A percentile compares a stretch with the other conserved stretches of the same genome.
phyloP scores from a whole-genome alignment of 352 stramenopile genomes.

The Globisporangium perplexum region DNA sequence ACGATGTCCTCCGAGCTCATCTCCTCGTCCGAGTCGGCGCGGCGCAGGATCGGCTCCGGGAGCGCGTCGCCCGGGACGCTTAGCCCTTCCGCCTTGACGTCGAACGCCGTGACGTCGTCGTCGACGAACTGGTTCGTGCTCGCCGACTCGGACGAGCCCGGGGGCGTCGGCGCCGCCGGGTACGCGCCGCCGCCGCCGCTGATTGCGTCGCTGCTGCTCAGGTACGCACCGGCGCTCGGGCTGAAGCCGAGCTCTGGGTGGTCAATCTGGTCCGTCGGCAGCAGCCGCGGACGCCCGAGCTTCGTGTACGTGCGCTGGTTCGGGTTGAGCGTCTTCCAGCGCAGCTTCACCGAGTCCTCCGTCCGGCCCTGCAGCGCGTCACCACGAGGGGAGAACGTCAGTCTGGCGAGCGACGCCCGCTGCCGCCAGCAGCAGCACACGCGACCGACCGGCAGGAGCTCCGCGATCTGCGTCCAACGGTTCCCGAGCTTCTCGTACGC shows the following conservation, averaged over 20 bases:
- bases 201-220: conserved; percentile 1
- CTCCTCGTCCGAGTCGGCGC: conserved; percentile 34
- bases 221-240: not conserved
- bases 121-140: conserved; percentile 3
- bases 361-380: conserved; percentile 40
- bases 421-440: not conserved
- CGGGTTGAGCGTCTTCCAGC: conserved; percentile 79
- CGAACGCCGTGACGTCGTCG: not conserved
- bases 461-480: conserved; percentile 85
- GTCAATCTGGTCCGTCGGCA: conserved; percentile 41
- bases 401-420: too few species aligned
- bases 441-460: conserved; percentile 57
- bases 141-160: conserved; percentile 10
- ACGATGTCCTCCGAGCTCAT: conserved; percentile 57
- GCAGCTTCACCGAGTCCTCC: conserved; percentile 75
- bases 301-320: conserved; percentile 75
- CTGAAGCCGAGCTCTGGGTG: conserved; percentile 12
- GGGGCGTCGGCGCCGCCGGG: not conserved
- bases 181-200: not conserved
- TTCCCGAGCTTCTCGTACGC: conserved; percentile 83
- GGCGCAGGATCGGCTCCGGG: conserved; percentile 35
- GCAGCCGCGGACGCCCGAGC: conserved; percentile 57
- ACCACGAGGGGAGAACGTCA: not conserved
- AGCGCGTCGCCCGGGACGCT: conserved; percentile 8
- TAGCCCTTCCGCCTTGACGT: not conserved